phyloP scores from a whole-genome alignment of 805 yeast species.

The Yarrowia hollandica region DNA sequence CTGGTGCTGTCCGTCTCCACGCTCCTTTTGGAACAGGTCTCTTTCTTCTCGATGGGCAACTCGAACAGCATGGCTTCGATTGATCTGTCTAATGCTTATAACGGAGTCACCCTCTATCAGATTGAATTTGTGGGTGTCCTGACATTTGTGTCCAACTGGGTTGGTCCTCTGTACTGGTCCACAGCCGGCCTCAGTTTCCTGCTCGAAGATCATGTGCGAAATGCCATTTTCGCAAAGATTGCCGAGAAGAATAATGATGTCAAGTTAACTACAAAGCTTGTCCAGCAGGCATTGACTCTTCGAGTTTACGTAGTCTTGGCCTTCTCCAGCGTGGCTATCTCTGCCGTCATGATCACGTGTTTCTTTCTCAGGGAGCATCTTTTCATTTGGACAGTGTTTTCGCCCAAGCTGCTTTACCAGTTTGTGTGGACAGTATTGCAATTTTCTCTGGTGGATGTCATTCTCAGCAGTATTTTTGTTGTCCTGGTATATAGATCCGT shows the following conservation, averaged over 20 bases:
- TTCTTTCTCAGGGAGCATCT: conserved; percentile 74
- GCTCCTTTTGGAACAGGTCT: conserved; percentile 65
- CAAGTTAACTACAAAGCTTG: conserved; percentile 27
- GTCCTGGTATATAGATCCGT: conserved; percentile 18
- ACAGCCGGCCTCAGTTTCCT: conserved; percentile 48
- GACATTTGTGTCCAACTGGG: conserved; percentile 81
- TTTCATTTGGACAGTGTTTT: conserved; percentile 96
- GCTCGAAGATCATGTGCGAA: conserved; percentile 38
- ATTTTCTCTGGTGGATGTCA: conserved; percentile 35
- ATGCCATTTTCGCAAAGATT: conserved; percentile 31
- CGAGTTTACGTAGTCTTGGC: conserved; percentile 44
- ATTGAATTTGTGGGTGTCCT: conserved; percentile 70
- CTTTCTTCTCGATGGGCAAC: conserved; percentile 85
- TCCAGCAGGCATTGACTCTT: conserved; percentile 33
- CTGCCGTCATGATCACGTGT: conserved; percentile 68
- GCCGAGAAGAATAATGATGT: conserved; percentile 32
- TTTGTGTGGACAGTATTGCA: conserved; percentile 61
- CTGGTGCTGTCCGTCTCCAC: conserved; percentile 41
- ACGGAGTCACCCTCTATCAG: conserved; percentile 75
- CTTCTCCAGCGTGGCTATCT: conserved; percentile 61
- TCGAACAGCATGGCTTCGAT: conserved; percentile 91
- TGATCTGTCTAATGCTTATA: conserved; percentile 88
- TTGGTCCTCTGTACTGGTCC: conserved; percentile 83
- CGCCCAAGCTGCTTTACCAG: conserved; percentile 84
- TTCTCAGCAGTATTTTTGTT: conserved; percentile 6